Evolutionary conservation across 169 alveolate genomes (phyloP).

Genomic region (Plasmodium vinckei): DNA sequence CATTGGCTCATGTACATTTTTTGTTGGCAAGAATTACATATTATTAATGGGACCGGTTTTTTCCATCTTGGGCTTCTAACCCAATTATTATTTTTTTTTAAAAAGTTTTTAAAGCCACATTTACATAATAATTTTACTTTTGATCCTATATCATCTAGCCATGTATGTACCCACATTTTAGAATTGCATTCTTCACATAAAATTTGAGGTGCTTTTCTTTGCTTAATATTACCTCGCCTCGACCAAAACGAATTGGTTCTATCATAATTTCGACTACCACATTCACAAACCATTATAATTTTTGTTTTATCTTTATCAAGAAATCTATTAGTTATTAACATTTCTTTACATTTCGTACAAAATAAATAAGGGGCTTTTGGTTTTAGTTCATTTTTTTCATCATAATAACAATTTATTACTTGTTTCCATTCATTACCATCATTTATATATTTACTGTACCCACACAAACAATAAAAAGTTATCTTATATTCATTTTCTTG

Average conservation of each 20-base stretch:
- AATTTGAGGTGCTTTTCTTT: conserved; percentile 74
- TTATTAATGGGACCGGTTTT: conserved; percentile 68
- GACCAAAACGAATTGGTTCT: conserved; percentile 44
- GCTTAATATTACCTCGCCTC: conserved; percentile 66
- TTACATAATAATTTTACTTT: conserved; percentile 71
- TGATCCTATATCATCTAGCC: conserved; percentile 76
- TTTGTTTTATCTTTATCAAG: conserved; percentile 73
- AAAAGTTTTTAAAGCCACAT: conserved; percentile 73
- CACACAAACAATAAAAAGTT: conserved; percentile 73
- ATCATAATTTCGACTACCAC: conserved; percentile 77
- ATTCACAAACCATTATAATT: conserved; percentile 74
- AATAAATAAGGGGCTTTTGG: conserved; percentile 69
- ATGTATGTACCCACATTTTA: conserved; percentile 76
- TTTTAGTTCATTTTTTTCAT: conserved; percentile 46
- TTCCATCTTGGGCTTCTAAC: conserved; percentile 77
- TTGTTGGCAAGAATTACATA: conserved; percentile 71
- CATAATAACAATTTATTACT: conserved; percentile 60
- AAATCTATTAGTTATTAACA: conserved; percentile 52
- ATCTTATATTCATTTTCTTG: conserved; percentile 42
- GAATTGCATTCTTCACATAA: conserved; percentile 70
- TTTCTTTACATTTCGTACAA: conserved; percentile 69
- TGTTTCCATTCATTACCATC: conserved; percentile 73
- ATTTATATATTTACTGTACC: conserved; percentile 55
- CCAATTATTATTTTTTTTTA: conserved; percentile 70
- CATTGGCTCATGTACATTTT: conserved; percentile 77